Evolutionary conservation across 2,329 filamentous ascomycete species (phyloP), one percentile per base, ranked within the genome.

Genomic region (Colletotrichum cereale): DNA sequence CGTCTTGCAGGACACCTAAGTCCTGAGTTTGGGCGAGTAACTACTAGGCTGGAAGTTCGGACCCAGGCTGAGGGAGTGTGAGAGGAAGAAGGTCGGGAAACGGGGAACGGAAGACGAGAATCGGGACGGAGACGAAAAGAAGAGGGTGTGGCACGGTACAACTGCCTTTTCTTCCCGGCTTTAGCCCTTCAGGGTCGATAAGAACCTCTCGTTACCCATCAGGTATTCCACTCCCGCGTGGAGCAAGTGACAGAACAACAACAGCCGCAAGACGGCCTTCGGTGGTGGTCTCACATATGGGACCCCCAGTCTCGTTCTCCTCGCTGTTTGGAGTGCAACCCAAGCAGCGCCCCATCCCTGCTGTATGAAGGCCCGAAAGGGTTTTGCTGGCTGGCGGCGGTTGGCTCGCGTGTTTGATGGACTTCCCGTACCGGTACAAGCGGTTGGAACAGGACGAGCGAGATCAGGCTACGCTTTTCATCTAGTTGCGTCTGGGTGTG

Each of bases 301-400:
- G 14, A 55, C 58, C 40, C 60, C 60, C 18, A 18, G 21, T 53
- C 26, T 21, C 34, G 24, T 42, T 26, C 42, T 26, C 29, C 24
- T 29, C 34, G 26, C 47, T 44, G 55, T 40, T 26, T 64, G 44
- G 61, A 48, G 62, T 50, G 38, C 60, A 36, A 69, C 65, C 60
- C 66, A 64, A 53, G 60, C 14, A 14, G 31, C 18, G 42, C 36
- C 52, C 52, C 66, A 69, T 61, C 55, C 60, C 55, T 64, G 61
- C 55, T 64, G 70, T 69, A 56, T 69, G 70, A 60, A 65, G 66
- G 70, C 66, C 66, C 61, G 61, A 65, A 55, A 57, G 40, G 62
- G 50, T 36, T 57, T 57, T 65, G 50, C 62, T 65, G 50, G 50
- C 50, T 29, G 21, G 36, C 62, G 38, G 50, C 50, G 62, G 62